Percentiles rank a stretch among this genome's conserved stretches.
Conservation (phyloP, 2,329 filamentous ascomycete genomes). For the Fusarium irregulare region DNA sequence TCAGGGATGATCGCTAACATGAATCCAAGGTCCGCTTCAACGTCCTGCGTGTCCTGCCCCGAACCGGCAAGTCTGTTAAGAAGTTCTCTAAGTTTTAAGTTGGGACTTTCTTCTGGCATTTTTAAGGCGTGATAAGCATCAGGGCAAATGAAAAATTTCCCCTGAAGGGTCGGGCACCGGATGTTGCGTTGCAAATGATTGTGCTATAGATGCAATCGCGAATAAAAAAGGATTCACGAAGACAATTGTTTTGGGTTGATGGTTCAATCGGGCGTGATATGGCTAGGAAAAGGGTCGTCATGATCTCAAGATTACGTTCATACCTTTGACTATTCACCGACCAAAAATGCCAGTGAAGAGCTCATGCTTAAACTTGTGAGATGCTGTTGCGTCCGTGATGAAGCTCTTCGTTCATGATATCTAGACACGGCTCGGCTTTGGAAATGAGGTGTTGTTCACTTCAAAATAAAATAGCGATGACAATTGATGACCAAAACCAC, state of each 20-base stretch:
- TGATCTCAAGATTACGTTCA: constrained; percentile 49
- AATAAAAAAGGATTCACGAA: constrained; percentile 58
- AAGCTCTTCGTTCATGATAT: neutral
- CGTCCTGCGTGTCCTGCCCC: constrained; percentile 97
- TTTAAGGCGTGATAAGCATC: constrained; percentile 66
- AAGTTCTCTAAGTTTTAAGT: constrained; percentile 98
- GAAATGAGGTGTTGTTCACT: neutral
- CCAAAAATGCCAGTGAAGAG: constrained; percentile 37
- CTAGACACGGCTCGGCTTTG: constrained; percentile 2
- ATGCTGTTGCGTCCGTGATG: constrained; percentile 12
- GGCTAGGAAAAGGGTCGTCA: constrained; percentile 46
- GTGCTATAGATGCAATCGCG: constrained; percentile 60
- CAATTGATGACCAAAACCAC: neutral
- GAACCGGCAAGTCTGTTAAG: constrained; percentile 98
- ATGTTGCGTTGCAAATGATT: constrained; percentile 57
- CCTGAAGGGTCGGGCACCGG: constrained; percentile 56
- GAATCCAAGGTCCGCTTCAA: constrained; percentile 90
- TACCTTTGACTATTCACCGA: constrained; percentile 45
- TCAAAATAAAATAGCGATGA: constrained; percentile 9
- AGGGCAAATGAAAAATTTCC: constrained; percentile 52
- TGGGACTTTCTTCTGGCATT: constrained; percentile 62
- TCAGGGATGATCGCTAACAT: constrained; percentile 40
- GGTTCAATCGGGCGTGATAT: constrained; percentile 47
- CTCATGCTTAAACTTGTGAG: neutral
- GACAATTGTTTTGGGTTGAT: constrained; percentile 49